Evolutionary conservation across 106 monocot genomes (phyloP).

Genomic region (Apostasia ramifera): DNA sequence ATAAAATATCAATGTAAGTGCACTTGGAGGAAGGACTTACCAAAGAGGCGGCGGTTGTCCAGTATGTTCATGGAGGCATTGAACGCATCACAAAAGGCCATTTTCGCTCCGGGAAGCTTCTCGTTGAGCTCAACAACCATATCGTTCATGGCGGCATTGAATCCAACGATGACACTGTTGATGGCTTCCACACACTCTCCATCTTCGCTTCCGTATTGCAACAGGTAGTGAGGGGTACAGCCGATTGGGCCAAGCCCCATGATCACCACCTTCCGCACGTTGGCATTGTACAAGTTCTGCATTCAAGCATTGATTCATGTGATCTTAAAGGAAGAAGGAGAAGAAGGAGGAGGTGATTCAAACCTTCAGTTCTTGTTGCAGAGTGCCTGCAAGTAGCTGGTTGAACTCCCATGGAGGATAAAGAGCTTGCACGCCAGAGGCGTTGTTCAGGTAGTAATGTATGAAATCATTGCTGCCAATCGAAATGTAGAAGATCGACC

Average conservation of each 20-base stretch:
- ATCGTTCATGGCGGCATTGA: slow-evolving; percentile 62
- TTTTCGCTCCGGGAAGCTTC: slow-evolving; percentile 25
- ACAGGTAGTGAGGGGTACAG: slow-evolving; percentile 77
- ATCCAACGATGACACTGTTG: slow-evolving; percentile 54
- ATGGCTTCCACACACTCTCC: slow-evolving; percentile 55
- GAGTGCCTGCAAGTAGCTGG: slow-evolving; percentile 33
- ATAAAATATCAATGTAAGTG: too few species aligned
- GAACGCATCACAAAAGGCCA: slow-evolving; percentile 68
- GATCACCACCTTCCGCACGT: slow-evolving; percentile 55
- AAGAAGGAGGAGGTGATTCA: neutral
- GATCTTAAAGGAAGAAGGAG: neutral
- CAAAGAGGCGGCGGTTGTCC: slow-evolving; percentile 32
- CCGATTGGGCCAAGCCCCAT: slow-evolving; percentile 83
- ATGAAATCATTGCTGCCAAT: slow-evolving; percentile 95
- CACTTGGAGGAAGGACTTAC: slow-evolving; percentile 12
- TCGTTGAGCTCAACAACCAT: slow-evolving; percentile 36
- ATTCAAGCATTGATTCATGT: neutral
- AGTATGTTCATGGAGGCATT: slow-evolving; percentile 80
- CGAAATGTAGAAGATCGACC: slow-evolving; percentile 70
- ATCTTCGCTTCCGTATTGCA: slow-evolving; percentile 24
- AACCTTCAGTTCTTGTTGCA: slow-evolving; percentile 59
- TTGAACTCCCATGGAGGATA: slow-evolving; percentile 76
- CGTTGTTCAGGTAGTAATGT: slow-evolving; percentile 66
- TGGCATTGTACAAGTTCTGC: slow-evolving; percentile 62
- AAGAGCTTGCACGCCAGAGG: slow-evolving; percentile 35